Evolutionary conservation across 306 rosid genomes (phyloP), one percentile per base, ranked within the genome.

Genomic region (Prunus fruticosa): DNA sequence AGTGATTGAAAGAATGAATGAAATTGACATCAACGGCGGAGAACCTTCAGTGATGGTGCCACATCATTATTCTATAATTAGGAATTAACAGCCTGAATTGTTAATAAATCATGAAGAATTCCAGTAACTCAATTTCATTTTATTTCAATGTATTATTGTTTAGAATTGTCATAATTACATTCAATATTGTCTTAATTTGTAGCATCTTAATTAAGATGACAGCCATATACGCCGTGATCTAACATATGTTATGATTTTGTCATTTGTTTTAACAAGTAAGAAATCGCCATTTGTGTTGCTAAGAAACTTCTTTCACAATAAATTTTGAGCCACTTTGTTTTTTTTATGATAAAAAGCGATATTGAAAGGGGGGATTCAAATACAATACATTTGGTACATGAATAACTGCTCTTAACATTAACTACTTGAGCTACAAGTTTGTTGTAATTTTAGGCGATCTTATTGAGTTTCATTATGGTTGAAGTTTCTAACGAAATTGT

Each of bases 21-120:
- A 80, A 47, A 64, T 74, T 64, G 86, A 83, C 87, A 74, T 32
- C 53, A 79, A 76, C 52, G 81, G 72, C 71, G 30, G 68, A 38
- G 45, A 61, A 73, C 27, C 58, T 64, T 2, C 61, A 61, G 15
- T 16, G 27, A 62, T 34, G 41, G 8, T 34, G 41, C 41, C 19
- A 38, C 43, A 38, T 38, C 2, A 7, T 38, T 38, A 38, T 38
- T 7, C 9, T 1, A 38, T 38, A 38, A 38, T 38, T 3, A 57
- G 1, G 12, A 57, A 5, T 22, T 22, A 57, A 22, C 30, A 20
- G 10, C 15, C 32, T 22, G 6, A 2, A 57, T 57, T 57, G 19
- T 57, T n/a, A 56, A 56, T 56, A 9, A 56, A 56, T 56, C 61
- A 56, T 56, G 13, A 56, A 20, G 61, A 22, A 56, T 1, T 56